Conservation (phyloP, 2,329 filamentous ascomycete genomes). For the Talaromyces pinophilus region DNA sequence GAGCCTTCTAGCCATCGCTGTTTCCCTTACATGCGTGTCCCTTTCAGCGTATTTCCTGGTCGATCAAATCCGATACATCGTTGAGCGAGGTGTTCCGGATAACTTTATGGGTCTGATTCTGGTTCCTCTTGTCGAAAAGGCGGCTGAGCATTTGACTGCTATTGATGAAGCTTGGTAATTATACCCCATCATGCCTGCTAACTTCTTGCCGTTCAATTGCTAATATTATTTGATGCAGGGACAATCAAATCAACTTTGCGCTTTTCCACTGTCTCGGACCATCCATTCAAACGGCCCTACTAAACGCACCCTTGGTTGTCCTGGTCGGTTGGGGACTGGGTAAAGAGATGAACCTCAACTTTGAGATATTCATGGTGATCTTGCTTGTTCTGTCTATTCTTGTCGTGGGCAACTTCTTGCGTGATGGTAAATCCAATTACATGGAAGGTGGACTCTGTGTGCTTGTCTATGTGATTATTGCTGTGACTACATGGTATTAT, state of each 20-base stretch:
- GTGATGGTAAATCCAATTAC: constrained; percentile 88
- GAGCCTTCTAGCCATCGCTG: constrained; percentile 63
- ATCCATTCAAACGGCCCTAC: constrained; percentile 83
- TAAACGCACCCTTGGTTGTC: constrained; percentile 82
- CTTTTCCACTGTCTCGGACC: constrained; percentile 82
- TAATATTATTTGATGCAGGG: constrained; percentile 30
- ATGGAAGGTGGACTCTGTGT: constrained; percentile 82
- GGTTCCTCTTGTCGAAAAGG: constrained; percentile 78
- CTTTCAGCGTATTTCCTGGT: constrained; percentile 74
- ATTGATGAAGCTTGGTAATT: constrained; percentile 78
- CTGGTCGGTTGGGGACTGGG: constrained; percentile 78
- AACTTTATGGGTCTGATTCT: constrained; percentile 72
- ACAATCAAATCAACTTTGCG: constrained; percentile 72
- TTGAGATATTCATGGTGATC: constrained; percentile 82
- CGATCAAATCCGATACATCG: constrained; percentile 65
- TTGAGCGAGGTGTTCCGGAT: constrained; percentile 54
- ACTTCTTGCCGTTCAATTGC: background rate
- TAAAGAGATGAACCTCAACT: constrained; percentile 74
- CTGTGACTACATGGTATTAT: constrained; percentile 63
- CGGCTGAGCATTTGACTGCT: constrained; percentile 80
- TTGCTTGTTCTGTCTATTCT: constrained; percentile 81
- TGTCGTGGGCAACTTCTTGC: constrained; percentile 81
- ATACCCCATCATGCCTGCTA: background rate
- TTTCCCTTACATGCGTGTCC: constrained; percentile 67
- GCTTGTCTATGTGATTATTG: constrained; percentile 63